Base-by-base conservation (phyloP, 495 filamentous ascomycete genomes). In the Penicillium maclennaniae region DNA sequence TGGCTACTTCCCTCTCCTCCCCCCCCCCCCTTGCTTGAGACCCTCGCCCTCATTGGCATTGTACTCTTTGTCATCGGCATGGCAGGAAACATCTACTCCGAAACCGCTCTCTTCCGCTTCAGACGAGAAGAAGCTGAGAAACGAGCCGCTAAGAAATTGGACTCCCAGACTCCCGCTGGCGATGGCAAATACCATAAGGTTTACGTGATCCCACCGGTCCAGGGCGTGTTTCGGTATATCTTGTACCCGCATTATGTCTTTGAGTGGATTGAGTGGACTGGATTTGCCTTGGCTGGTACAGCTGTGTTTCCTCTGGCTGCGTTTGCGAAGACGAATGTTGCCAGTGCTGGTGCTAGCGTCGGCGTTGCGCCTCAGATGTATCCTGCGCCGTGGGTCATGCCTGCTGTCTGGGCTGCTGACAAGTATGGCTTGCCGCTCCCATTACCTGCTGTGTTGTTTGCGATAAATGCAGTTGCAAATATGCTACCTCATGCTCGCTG, bases 251-350 rank as follows among this genome's bases (percentile, higher is more conserved):
- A 98, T 65, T 97, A 95, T 65, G 79, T 93, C 44, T 87, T 83
- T 55, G 93, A 98, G 77, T 98, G 93, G 93, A 69, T 96, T 45
- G 95, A 98, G 73, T 97, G 95, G 93, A 62, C 79, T 17, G 93
- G 93, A 0, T 98, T 90, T 63, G 91, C 83, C 67, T 80, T 96
- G 53, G 71, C 80, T n/a, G 83, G 77, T 6, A 61, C 62, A 1
- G 58, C 67, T 0, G 59, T 77, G 4, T 61, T 58, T 19, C 67
- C 67, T 26, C 28, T 62, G 19, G 36, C 60, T 26, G 37, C 39
- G 6, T 31, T 40, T n/a, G 37, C 51, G 10, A 45, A 55, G 34
- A n/a, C 39, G 16, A 16, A 20, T 40, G 6, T 40, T 5, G 38
- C 38, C 7, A 38, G 43, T 36, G 43, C 42, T 10, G 31, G 53